Evolutionary conservation across 257 asterid genomes (phyloP).

Genomic region (Orobanche coerulescens): DNA sequence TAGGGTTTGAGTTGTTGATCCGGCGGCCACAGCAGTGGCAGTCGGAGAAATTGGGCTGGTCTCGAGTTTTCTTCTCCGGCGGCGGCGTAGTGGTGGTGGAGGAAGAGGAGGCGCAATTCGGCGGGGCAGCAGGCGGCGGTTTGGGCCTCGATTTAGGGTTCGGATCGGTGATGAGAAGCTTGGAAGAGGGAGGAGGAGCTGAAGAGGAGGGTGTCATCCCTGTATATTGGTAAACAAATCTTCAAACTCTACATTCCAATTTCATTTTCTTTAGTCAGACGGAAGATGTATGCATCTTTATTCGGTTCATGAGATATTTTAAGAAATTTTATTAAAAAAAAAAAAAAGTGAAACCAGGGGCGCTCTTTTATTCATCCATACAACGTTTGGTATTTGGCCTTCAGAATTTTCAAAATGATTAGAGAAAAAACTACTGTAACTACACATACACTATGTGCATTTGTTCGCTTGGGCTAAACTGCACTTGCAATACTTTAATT

Average conservation of each 20-base stretch:
- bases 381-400: no score
- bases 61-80: slow-evolving; percentile 51
- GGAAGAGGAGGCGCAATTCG: slow-evolving; percentile 35
- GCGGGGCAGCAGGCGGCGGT: slow-evolving; percentile 16
- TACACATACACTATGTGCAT: no score
- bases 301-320: no score
- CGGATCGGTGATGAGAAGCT: slow-evolving; percentile 29
- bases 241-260: not conserved
- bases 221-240: slow-evolving; percentile 3
- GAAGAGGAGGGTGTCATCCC: slow-evolving; percentile 30
- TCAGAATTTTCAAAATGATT: no score
- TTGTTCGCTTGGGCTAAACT: no score
- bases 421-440: no score
- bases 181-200: slow-evolving; percentile 26
- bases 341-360: no score
- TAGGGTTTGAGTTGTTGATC: slow-evolving; percentile 52
- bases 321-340: no score
- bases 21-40: slow-evolving; percentile 70
- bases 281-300: no score
- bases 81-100: slow-evolving; percentile 25
- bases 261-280: no score
- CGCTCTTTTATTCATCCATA: no score
- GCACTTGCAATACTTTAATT: no score
- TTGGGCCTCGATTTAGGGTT: slow-evolving; percentile 19
- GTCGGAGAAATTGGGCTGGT: slow-evolving; percentile 66